Base-by-base conservation (phyloP, 805 yeast genomes). In the Lipomyces orientalis region DNA sequence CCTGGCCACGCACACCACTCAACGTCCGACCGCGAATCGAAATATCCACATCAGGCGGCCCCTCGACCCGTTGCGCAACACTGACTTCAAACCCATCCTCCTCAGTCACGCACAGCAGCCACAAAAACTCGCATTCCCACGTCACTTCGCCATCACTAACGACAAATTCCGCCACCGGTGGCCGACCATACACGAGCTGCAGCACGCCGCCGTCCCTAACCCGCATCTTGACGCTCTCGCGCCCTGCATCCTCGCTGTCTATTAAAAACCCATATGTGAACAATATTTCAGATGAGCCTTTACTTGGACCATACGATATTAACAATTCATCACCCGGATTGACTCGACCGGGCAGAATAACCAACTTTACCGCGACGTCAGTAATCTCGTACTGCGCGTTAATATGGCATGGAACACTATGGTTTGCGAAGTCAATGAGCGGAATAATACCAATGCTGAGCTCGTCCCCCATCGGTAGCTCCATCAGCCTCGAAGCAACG, bases 401-500 rank as follows among this genome's bases (percentile, higher is more conserved):
- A 56, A 8, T 67, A 61, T 33, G 70, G 64, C 12, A 66, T 64
- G 52, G 69, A 69, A 43, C 57, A 58, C 31, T 68, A 69, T 86
- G 89, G 74, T 86, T 86, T 33, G 82, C 86, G 72, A 84, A 81
- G 72, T 86, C 90, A 2, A 86, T 72, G 4, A 85, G 71, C 0
- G 90, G 90, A 2, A 86, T 86, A 67, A 87, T 81, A 80, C 82
- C 86, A 65, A 83, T 56, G 58, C 70, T 65, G 16, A 51, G 64
- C 8, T 66, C 58, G 16, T 46, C 69, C 6, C 63, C 66, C 4
- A 68, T 67, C 2, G 73, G 71, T 0, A 79, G 71, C 57, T 78
- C 79, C 39, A 81, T 63, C 1, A 76, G 68, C 14, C 83, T 72
- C 31, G 82, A 79, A 2, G 77, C 68, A 4, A 79, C 73, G 79